A percentile compares a stretch with the other conserved stretches of the same genome.
These are phyloP conservation scores for Patellifolia procumbens DNA, from an alignment of 179 eudicot species.

Conservation along the genomic window DNA sequence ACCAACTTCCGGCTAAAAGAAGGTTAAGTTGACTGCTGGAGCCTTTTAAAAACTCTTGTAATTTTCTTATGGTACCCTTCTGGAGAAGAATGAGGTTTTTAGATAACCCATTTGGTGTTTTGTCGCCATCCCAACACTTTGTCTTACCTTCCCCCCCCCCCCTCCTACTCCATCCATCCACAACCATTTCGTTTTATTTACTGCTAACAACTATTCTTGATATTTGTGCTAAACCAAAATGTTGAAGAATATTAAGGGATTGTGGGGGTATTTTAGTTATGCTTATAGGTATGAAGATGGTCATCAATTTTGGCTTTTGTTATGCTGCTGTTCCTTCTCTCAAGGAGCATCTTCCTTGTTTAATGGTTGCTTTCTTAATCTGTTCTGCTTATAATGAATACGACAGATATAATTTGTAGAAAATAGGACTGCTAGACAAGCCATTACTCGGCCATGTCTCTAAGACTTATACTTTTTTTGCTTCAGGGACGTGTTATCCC, in stretches of 20 bases:
- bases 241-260: no score
- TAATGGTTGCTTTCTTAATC: not conserved
- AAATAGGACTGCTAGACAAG: not conserved
- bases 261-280: not conserved
- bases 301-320: not conserved
- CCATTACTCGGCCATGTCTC: not conserved
- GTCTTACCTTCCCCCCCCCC: not conserved
- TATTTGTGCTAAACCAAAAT: no score
- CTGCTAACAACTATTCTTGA: no score
- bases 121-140: not conserved
- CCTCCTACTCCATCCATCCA: not conserved
- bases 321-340: not conserved
- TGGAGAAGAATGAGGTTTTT: not conserved
- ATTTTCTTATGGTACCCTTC: not conserved
- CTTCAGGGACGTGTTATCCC: constrained; percentile 95
- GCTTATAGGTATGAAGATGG: not conserved
- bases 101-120: not conserved
- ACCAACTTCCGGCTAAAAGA: no score
- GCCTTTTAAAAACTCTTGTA: no score
- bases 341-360: not conserved
- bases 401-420: not conserved
- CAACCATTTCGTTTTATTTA: no score
- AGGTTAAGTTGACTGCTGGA: no score
- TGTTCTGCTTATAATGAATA: not conserved
- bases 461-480: constrained; percentile 26